Base-by-base conservation (phyloP, 2,329 filamentous ascomycete genomes). In the Metarhizium anisopliae region DNA sequence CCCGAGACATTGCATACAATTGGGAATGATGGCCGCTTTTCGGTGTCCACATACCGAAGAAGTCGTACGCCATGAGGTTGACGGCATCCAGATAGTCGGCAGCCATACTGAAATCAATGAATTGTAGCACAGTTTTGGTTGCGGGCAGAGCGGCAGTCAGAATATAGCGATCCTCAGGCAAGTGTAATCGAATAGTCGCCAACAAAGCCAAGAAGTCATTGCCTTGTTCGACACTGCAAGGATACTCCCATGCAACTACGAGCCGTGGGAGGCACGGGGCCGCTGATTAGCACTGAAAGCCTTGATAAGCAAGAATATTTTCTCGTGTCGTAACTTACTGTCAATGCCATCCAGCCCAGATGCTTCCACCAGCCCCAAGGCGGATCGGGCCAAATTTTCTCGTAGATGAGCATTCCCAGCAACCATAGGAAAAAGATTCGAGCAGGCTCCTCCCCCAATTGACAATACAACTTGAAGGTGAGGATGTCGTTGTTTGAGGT, bases 211-310 rank as follows among this genome's bases (percentile, higher is more conserved):
- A 70, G 66, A 90, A 92, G 67, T 91, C 80, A 59, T 77, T 74
- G 29, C 87, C 88, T 69, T 92, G 82, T 54, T 83, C 75, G 2
- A 76, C 67, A 65, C 87, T 77, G 55, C 78, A 78, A 2, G 89
- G 89, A 62, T 90, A 87, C 67, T 90, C 85, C 89, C 89, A 94
- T 64, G 88, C 85, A 67, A 94, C 89, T 93, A 57, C n/a, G 8
- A 42, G 8, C 10, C 36, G 18, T 20, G 8, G 20, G 32, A n/a
- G 20, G 18, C 25, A 30, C 6, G 49, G 45, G 8, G 16, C n/a
- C 16, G 16, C 16, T 18, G 10, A 18, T 40, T 40, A 40, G 38
- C 38, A 40, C 38, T 13, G 38, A 40, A 40, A 16, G 38, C 11
- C 14, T 11, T 5, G 38, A 40, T 5, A 16, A 40, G 13, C 38